phyloP scores from a whole-genome alignment of 352 stramenopile genomes.

The Pilasporangium apinafurcum region DNA sequence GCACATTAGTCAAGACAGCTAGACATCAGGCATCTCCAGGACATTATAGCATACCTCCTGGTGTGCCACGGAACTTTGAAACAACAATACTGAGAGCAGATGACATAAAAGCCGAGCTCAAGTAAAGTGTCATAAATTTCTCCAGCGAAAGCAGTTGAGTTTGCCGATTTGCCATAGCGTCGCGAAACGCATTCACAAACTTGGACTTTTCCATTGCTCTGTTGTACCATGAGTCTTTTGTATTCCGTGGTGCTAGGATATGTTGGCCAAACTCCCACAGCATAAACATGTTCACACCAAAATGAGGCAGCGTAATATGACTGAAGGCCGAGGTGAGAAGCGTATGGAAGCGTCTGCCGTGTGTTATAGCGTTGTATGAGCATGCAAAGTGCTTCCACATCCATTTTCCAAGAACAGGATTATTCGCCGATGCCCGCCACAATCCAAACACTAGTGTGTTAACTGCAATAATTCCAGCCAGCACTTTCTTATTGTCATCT shows the following conservation, averaged over 20 bases:
- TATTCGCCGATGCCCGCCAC: conserved; percentile 57
- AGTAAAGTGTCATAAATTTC: conserved; percentile 67
- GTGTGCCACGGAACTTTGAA: conserved; percentile 53
- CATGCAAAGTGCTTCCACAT: conserved; percentile 85
- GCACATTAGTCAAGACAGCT: background rate
- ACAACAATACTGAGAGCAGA: conserved; percentile 61
- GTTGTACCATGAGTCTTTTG: conserved; percentile 37
- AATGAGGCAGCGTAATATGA: conserved; percentile 76
- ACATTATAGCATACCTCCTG: conserved; percentile 22
- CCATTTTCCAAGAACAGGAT: conserved; percentile 41
- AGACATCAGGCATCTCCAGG: no score
- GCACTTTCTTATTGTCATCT: conserved; percentile 56
- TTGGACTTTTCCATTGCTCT: conserved; percentile 39
- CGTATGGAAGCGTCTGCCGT: conserved; percentile 63
- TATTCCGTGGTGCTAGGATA: conserved; percentile 49
- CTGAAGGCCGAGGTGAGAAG: conserved; percentile 78
- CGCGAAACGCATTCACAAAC: conserved; percentile 31
- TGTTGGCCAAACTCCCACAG: conserved; percentile 79
- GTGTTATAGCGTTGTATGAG: conserved; percentile 67
- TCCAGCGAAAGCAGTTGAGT: conserved; percentile 42
- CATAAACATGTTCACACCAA: conserved; percentile 88
- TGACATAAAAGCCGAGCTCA: conserved; percentile 60
- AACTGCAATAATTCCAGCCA: conserved; percentile 51
- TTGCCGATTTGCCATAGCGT: conserved; percentile 12
- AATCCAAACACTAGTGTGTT: conserved; percentile 71